Evolutionary conservation across 129 eudicot species (phyloP).

Genomic region (Pseudognaphalium luteoalbum): DNA sequence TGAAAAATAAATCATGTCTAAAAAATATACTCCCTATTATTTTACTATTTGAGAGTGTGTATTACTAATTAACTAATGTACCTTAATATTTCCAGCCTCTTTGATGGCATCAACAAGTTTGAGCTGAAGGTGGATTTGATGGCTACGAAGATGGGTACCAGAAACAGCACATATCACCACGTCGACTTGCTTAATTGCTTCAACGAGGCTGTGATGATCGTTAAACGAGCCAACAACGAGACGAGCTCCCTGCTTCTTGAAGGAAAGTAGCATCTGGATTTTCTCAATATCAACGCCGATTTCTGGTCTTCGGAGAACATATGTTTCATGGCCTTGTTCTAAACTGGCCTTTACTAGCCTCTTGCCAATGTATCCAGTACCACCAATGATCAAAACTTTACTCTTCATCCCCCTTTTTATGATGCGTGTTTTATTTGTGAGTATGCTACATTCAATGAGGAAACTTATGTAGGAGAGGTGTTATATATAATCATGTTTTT

Average conservation of each 20-base stretch:
- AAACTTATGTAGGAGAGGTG: background rate
- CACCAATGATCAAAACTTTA: slow-evolving; percentile 49
- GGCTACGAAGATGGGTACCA: slow-evolving; percentile 72
- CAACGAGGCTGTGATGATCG: slow-evolving; percentile 65
- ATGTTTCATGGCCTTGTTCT: slow-evolving; percentile 50
- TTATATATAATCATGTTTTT: background rate
- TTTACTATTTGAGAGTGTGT: too few species aligned
- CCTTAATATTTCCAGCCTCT: slow-evolving; percentile 83
- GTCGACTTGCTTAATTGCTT: slow-evolving; percentile 67
- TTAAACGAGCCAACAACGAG: slow-evolving; percentile 60
- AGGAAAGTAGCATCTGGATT: slow-evolving; percentile 54
- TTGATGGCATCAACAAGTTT: slow-evolving; percentile 81
- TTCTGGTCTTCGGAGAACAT: slow-evolving; percentile 46
- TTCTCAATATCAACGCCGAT: slow-evolving; percentile 63
- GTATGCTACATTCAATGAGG: background rate
- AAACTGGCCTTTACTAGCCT: slow-evolving; percentile 54
- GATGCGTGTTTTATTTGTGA: background rate
- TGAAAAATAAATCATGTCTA: too few species aligned
- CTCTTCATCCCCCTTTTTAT: slow-evolving; percentile 31
- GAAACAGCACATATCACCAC: slow-evolving; percentile 74
- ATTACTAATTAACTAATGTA: slow-evolving; percentile 2
- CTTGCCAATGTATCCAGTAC: slow-evolving; percentile 58
- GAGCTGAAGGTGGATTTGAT: slow-evolving; percentile 63
- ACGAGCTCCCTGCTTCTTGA: slow-evolving; percentile 68
- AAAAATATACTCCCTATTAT: too few species aligned